A percentile compares a stretch with the other conserved stretches of the same genome.
Conservation (phyloP, 2,329 filamentous ascomycete genomes). For the Dendrostoma leiphaemia region DNA sequence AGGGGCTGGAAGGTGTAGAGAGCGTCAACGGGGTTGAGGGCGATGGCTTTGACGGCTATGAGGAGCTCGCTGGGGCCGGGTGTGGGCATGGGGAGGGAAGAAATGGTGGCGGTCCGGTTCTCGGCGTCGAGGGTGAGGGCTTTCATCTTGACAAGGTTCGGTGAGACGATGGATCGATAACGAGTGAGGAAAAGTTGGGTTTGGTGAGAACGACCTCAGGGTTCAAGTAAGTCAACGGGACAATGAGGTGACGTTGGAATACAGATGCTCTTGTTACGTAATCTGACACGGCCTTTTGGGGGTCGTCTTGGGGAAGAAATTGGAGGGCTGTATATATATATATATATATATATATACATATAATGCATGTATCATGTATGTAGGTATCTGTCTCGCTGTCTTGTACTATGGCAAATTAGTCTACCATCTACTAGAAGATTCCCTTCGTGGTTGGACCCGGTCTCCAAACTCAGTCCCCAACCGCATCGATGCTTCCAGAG, state of each 20-base stretch:
- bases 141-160: conserved; percentile 5
- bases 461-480: too few relatives aligned
- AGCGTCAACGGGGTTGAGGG: conserved; percentile 37
- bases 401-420: too few relatives aligned
- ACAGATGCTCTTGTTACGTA: background rate
- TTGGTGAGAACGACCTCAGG: too few relatives aligned
- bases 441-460: too few relatives aligned
- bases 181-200: too few relatives aligned
- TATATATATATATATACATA: background rate
- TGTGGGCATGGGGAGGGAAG: conserved; percentile 6
- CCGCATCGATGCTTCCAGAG: too few relatives aligned
- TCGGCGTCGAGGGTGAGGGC: conserved; percentile 18
- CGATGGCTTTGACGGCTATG: conserved; percentile 38
- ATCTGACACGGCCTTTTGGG: background rate
- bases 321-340: background rate
- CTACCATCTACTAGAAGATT: too few relatives aligned
- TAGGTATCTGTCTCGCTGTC: too few relatives aligned
- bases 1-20: conserved; percentile 35
- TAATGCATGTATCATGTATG: too few relatives aligned
- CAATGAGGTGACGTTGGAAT: background rate
- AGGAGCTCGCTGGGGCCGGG: conserved; percentile 36
- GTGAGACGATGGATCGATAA: background rate
- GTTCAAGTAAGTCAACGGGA: too few relatives aligned
- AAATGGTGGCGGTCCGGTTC: conserved; percentile 12
- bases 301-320: background rate